These are phyloP conservation scores for Penstemon eatonii DNA, from an alignment of 257 asterid genomes.

Conservation along the genomic window DNA sequence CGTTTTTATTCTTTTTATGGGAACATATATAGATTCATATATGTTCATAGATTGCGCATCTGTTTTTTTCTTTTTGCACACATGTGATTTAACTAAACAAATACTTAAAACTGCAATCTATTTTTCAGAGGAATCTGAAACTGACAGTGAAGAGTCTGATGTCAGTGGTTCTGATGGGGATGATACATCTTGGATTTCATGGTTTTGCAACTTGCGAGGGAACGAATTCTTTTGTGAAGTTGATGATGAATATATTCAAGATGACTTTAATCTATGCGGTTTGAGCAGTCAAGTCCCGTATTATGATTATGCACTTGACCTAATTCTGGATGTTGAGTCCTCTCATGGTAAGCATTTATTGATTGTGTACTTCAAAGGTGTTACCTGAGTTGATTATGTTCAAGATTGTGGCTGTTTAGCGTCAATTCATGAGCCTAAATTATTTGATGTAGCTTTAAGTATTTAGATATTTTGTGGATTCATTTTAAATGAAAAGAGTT, in stretches of 20 bases:
- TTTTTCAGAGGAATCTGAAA: conserved; percentile 85
- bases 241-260: conserved; percentile 97
- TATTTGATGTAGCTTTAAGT: background rate
- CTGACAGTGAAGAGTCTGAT: conserved; percentile 96
- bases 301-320: conserved; percentile 94
- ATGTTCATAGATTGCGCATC: background rate
- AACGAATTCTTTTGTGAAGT: conserved; percentile 97
- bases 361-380: background rate
- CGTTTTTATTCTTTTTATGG: background rate
- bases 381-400: conserved; percentile 13
- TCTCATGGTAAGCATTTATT: conserved; percentile 71
- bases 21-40: background rate
- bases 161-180: conserved; percentile 99
- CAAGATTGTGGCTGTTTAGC: background rate
- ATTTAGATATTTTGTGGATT: background rate
- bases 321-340: conserved; percentile 89
- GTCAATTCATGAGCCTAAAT: conserved; percentile 3
- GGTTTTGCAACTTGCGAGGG: conserved; percentile 99
- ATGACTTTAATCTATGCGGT: conserved; percentile 95
- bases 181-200: conserved; percentile 96
- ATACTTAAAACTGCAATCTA: conserved; percentile 19
- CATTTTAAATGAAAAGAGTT: background rate
- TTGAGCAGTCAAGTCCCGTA: conserved; percentile 95
- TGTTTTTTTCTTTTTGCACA: conserved; percentile 1
- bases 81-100: background rate